These are phyloP conservation scores for Yarrowia bubula DNA, from an alignment of 805 yeast species.

Conservation along the genomic window DNA sequence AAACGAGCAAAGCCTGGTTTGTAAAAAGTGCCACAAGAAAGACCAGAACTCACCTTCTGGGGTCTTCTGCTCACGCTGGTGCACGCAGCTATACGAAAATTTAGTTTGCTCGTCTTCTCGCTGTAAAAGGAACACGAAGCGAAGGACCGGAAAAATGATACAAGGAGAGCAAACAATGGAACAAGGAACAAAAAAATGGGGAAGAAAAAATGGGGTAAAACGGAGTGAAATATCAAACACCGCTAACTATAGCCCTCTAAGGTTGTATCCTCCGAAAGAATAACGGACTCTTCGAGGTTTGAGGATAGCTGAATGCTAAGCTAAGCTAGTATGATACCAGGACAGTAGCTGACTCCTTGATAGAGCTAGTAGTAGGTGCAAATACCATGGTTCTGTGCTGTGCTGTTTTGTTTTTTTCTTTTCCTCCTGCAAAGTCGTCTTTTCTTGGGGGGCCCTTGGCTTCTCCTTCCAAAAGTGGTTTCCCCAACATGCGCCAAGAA, in stretches of 20 bases:
- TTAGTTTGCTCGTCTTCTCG: neutral
- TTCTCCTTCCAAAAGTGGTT: slow-evolving; percentile 9
- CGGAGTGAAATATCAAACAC: no score
- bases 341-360: no score
- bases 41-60: no score
- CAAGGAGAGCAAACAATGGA: slow-evolving; percentile 1
- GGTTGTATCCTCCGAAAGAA: neutral
- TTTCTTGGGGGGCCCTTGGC: neutral
- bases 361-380: no score
- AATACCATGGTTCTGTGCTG: neutral
- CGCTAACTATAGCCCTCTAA: neutral
- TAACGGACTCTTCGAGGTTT: neutral
- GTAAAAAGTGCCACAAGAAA: no score
- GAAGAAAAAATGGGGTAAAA: neutral
- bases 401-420: neutral
- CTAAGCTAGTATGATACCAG: no score
- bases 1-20: slow-evolving; percentile 1
- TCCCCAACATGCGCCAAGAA: slow-evolving; percentile 20
- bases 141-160: neutral
- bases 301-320: no score
- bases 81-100: neutral
- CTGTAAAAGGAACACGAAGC: neutral
- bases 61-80: no score
- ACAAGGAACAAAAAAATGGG: neutral
- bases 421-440: neutral